Evolutionary conservation across 345 rosid species (phyloP).

Genomic region (Alliaria petiolata): DNA sequence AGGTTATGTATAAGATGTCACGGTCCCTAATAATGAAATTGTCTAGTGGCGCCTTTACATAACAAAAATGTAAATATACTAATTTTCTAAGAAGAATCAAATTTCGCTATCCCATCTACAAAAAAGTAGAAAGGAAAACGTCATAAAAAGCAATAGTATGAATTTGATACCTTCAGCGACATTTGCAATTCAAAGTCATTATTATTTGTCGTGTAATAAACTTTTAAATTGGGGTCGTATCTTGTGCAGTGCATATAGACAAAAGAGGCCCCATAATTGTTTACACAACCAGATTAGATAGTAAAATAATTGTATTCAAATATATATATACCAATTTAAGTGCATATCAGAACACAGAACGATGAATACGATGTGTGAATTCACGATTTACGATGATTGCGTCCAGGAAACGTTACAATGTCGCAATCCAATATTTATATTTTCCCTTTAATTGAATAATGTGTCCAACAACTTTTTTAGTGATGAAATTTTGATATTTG

Average conservation of each 20-base stretch:
- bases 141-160: conserved; percentile 23
- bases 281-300: background rate
- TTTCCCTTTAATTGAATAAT: background rate
- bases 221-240: conserved; percentile 26
- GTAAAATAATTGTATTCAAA: background rate
- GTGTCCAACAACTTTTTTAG: conserved; percentile 2
- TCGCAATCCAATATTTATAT: conserved; percentile 3
- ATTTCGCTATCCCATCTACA: conserved; percentile 28
- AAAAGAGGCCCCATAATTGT: background rate
- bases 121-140: conserved; percentile 19
- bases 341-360: conserved; percentile 19
- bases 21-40: conserved; percentile 21
- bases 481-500: background rate
- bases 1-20: background rate
- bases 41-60: conserved; percentile 4
- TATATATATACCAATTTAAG: background rate
- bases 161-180: conserved; percentile 31
- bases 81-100: conserved; percentile 19
- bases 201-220: conserved; percentile 23
- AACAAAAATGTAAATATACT: background rate
- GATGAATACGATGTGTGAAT: conserved; percentile 26
- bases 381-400: conserved; percentile 23
- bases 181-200: conserved; percentile 21
- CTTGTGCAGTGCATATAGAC: conserved; percentile 29
- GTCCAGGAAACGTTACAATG: conserved; percentile 25